Evolutionary conservation across 2,329 filamentous ascomycete genomes (phyloP), one percentile per base, ranked within the genome.

Genomic region (Aureobasidium subglaciale): DNA sequence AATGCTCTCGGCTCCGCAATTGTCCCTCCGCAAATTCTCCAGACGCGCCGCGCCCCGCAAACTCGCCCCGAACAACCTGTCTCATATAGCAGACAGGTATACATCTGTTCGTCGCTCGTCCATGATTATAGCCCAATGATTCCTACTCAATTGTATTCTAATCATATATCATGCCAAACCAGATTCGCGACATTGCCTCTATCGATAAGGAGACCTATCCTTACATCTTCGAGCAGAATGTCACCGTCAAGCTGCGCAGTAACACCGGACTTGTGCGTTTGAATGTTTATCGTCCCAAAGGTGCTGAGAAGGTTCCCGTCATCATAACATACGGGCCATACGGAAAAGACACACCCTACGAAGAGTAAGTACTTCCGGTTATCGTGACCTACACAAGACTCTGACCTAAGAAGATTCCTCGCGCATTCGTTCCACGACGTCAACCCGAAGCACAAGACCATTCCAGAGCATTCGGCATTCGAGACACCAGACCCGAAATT

Each of bases 151-250:
- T n/a, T n/a, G n/a, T n/a, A n/a, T n/a, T n/a, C n/a, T n/a, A n/a
- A n/a, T n/a, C n/a, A n/a, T n/a, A n/a, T n/a, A 38, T 8, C 35
- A 59, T 59, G 58, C 56, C 58, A 16, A 52, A 56, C 34, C 46
- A 63, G 49, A 60, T 70, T 55, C 66, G 67, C 58, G 65, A 70
- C 49, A 63, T 66, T 35, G 60, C 67, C 58, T 64, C 60, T 2
- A 56, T 70, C 10, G 68, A 71, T 63, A 61, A 66, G 15, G 61
- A 62, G 15, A 70, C 66, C 4, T 71, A 69, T 48, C 63, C 67
- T 3, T 80, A 80, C 65, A 69, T 81, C 53, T 77, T 72, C 60
- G 75, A 78, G 57, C 67, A 78, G 59, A 77, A 79, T 68, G 74
- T 72, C 5, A 71, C 70, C 0, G 72, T 80, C 6, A 63, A 68